phyloP scores from a whole-genome alignment of 345 rosid genomes.

The Corymbia maculata region DNA sequence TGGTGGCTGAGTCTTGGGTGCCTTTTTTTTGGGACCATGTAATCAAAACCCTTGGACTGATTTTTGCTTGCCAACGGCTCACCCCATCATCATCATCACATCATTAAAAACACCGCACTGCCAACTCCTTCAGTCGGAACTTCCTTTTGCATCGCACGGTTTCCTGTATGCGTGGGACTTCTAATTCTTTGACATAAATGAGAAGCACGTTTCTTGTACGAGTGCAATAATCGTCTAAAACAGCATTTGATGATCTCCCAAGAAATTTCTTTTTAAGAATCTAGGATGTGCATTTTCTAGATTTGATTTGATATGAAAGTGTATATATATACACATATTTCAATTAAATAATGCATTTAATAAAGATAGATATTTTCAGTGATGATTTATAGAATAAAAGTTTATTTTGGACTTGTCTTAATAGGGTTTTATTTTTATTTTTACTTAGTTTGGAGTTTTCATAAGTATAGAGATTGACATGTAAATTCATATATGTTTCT shows the following conservation, averaged over 20 bases:
- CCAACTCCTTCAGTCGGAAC: not conserved
- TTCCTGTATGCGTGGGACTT: not conserved
- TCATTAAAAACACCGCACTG: not conserved
- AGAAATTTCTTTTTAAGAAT: not conserved
- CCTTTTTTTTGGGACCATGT: not conserved
- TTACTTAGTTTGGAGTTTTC: not conserved
- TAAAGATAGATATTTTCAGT: not conserved
- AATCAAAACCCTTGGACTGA: not conserved
- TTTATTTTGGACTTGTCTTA: not conserved
- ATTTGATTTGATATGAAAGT: not conserved
- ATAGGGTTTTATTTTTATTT: not conserved
- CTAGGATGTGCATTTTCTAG: not conserved
- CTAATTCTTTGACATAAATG: not conserved
- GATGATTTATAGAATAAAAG: not conserved
- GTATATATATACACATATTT: not conserved
- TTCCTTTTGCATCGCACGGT: not conserved
- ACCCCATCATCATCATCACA: not conserved
- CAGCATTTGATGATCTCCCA: not conserved
- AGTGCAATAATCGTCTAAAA: not conserved
- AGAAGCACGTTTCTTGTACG: not conserved
- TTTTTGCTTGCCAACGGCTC: not conserved
- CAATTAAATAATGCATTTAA: not conserved
- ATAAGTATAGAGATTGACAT: not conserved
- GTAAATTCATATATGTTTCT: not conserved
- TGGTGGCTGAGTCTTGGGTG: not conserved